A percentile compares a stretch with the other conserved stretches of the same genome.
phyloP scores from a whole-genome alignment of 2,329 filamentous ascomycete species.

The Teratosphaeria pseudoeucalypti region DNA sequence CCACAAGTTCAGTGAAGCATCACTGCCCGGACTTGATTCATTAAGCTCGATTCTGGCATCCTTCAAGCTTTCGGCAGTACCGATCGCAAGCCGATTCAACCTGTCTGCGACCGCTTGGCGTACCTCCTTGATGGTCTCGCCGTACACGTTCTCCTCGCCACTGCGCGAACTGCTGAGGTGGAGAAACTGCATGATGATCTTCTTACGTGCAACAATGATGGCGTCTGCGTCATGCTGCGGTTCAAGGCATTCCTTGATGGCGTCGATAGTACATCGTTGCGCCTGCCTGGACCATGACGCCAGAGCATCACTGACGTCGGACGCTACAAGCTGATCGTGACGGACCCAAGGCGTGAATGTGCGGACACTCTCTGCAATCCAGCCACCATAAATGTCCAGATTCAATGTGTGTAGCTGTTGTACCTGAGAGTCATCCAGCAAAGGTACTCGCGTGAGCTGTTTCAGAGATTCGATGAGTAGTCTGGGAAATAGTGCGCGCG shows the following conservation, averaged over 20 bases:
- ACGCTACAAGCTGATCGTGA: constrained; percentile 53
- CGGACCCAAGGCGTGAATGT: constrained; percentile 82
- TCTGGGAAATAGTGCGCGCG: constrained; percentile 64
- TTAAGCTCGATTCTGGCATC: not conserved
- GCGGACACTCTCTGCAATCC: constrained; percentile 73
- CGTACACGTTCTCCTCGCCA: not conserved
- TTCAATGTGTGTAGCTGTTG: constrained; percentile 58
- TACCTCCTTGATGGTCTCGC: constrained; percentile 10
- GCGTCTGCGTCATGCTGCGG: constrained; percentile 10
- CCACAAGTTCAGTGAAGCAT: constrained; percentile 13
- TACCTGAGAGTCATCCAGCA: constrained; percentile 63
- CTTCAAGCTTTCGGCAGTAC: not conserved
- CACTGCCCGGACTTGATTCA: not conserved
- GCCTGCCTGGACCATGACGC: constrained; percentile 62
- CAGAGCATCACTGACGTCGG: constrained; percentile 31
- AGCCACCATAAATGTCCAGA: constrained; percentile 65
- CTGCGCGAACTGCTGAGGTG: constrained; percentile 9
- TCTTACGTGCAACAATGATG: constrained; percentile 15
- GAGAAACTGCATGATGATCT: constrained; percentile 19
- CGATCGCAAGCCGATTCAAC: not conserved
- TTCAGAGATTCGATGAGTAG: constrained; percentile 60
- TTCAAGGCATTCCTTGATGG: constrained; percentile 10
- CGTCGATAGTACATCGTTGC: constrained; percentile 14
- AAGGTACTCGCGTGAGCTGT: constrained; percentile 56
- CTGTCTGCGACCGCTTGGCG: constrained; percentile 6